A percentile compares a stretch with the other conserved stretches of the same genome.
These are phyloP conservation scores for Agaricus blazei DNA, from an alignment of 768 basidiomycete species.

Conservation along the genomic window DNA sequence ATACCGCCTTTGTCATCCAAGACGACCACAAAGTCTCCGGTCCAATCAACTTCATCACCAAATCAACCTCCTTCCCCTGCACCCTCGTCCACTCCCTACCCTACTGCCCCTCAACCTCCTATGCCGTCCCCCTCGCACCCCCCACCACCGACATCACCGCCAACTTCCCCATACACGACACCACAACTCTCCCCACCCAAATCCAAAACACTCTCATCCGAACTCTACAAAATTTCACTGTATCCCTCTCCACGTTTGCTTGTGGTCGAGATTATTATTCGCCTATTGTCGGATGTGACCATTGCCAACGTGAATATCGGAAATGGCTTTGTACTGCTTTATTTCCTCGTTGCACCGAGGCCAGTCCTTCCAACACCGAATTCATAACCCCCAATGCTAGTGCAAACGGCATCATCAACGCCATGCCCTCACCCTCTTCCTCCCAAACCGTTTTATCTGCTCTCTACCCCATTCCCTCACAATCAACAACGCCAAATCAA, in stretches of 20 bases:
- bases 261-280: constrained; percentile 83
- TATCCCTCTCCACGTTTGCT: constrained; percentile 62
- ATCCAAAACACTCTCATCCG: constrained; percentile 42
- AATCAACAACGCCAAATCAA: constrained; percentile 33
- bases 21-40: constrained; percentile 53
- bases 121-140: constrained; percentile 61
- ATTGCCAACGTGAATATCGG: constrained; percentile 70
- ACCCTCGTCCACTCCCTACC: constrained; percentile 66
- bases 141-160: constrained; percentile 39
- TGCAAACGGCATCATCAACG: constrained; percentile 28
- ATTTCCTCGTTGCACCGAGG: constrained; percentile 72
- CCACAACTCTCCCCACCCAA: constrained; percentile 5
- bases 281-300: constrained; percentile 68
- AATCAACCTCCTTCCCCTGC: constrained; percentile 70
- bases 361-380: constrained; percentile 26
- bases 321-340: constrained; percentile 73
- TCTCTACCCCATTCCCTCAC: constrained; percentile 37
- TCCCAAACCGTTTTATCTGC: constrained; percentile 43
- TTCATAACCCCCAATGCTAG: constrained; percentile 28
- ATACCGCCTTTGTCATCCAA: constrained; percentile 66
- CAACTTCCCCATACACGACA: constrained; percentile 7
- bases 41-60: constrained; percentile 71
- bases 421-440: constrained; percentile 24
- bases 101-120: constrained; percentile 68
- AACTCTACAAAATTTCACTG: constrained; percentile 71